These are phyloP conservation scores for Talinum fruticosum DNA, from an alignment of 148 eudicot genomes.

Conservation along the genomic window DNA sequence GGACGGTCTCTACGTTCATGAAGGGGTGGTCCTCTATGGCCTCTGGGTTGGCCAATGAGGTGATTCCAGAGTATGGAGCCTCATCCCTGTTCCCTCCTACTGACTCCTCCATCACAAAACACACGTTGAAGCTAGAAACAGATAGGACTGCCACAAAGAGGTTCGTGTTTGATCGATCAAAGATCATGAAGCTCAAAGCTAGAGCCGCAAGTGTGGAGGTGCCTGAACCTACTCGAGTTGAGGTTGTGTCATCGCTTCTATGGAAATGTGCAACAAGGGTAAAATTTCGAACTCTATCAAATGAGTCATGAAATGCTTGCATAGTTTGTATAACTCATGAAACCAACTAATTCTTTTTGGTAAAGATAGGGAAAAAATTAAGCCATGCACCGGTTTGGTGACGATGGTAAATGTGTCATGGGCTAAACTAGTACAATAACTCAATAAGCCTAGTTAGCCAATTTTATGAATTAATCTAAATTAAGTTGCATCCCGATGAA, in stretches of 20 bases:
- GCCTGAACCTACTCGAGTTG: constrained; percentile 39
- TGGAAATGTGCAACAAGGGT: constrained; percentile 40
- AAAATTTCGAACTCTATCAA: background rate
- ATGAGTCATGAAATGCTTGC: too few species aligned
- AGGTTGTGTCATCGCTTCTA: constrained; percentile 36
- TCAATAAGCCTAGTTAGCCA: too few species aligned
- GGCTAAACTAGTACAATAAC: too few species aligned
- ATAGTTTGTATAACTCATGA: too few species aligned
- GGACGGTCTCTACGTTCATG: constrained; percentile 29
- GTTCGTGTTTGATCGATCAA: constrained; percentile 27
- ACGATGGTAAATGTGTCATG: too few species aligned
- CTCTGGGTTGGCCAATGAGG: constrained; percentile 12
- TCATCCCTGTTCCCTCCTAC: constrained; percentile 29
- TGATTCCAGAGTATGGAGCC: constrained; percentile 19
- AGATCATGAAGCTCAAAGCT: constrained; percentile 25
- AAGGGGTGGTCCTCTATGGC: constrained; percentile 25
- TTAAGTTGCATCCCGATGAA: too few species aligned
- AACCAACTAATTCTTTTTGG: too few species aligned
- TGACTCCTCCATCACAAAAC: constrained; percentile 18
- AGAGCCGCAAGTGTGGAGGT: constrained; percentile 16
- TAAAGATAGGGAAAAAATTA: too few species aligned
- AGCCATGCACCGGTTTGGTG: too few species aligned
- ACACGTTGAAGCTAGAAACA: constrained; percentile 23
- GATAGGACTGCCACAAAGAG: constrained; percentile 25
- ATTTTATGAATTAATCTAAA: too few species aligned